These are phyloP conservation scores for Crepidotus variabilis DNA, from an alignment of 768 basidiomycete species.

Conservation along the genomic window DNA sequence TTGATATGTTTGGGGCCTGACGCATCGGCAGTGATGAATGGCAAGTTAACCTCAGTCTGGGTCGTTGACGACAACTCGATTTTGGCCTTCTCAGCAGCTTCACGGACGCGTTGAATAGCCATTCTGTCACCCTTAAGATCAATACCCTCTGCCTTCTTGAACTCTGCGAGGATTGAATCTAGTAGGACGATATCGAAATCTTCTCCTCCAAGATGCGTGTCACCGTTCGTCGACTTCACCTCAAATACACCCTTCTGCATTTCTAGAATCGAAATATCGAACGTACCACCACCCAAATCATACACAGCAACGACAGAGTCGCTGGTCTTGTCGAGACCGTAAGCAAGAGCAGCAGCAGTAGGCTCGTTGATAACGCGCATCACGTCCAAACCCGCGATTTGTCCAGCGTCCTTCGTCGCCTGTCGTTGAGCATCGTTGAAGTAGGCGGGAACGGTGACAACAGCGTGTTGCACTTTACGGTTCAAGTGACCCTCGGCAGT, in stretches of 20 bases:
- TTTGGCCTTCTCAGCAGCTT: constrained; percentile 99
- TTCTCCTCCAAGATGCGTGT: constrained; percentile 95
- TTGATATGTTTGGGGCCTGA: constrained; percentile 98
- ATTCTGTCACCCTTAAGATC: constrained; percentile 85
- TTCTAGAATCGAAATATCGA: constrained; percentile 99
- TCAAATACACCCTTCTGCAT: constrained; percentile 99
- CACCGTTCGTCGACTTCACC: constrained; percentile 99
- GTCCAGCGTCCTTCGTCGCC: constrained; percentile 97
- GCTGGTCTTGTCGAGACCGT: constrained; percentile 88
- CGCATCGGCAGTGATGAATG: constrained; percentile 96
- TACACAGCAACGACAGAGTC: constrained; percentile 94
- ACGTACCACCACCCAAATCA: constrained; percentile 97
- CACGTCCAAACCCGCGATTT: constrained; percentile 96
- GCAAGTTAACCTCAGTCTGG: constrained; percentile 96
- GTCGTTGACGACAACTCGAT: constrained; percentile 93
- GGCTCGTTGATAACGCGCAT: constrained; percentile 99
- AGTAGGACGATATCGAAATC: constrained; percentile 94
- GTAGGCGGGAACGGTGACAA: constrained; percentile 96
- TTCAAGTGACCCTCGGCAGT: constrained; percentile 92
- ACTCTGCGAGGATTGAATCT: constrained; percentile 80
- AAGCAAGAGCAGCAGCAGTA: constrained; percentile 96
- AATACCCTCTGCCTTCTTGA: constrained; percentile 89
- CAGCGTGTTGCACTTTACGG: constrained; percentile 90
- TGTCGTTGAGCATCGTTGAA: constrained; percentile 99
- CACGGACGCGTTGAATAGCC: constrained; percentile 98